phyloP scores from a whole-genome alignment of 345 rosid genomes.

The Acer saccharum region DNA sequence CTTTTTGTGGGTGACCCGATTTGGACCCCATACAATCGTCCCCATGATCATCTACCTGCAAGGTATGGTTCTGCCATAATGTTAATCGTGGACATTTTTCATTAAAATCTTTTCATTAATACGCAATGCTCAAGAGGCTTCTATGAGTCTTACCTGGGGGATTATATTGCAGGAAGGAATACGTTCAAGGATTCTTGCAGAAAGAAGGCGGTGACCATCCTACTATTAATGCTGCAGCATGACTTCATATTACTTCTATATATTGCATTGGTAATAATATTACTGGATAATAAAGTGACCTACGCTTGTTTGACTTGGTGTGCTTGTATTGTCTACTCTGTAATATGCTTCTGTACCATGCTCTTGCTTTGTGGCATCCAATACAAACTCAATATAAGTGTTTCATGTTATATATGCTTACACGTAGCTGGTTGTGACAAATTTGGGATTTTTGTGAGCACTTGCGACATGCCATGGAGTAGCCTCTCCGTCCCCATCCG shows the following conservation, averaged over 20 bases:
- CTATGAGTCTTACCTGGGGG: conserved; percentile 9
- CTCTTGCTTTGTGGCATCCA: conserved; percentile 3
- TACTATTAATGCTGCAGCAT: conserved; percentile 56
- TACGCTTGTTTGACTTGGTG: background rate
- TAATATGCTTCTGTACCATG: background rate
- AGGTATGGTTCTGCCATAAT: conserved; percentile 4
- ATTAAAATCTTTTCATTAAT: background rate
- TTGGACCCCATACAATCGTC: too few species aligned
- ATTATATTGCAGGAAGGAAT: conserved; percentile 66
- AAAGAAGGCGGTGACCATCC: conserved; percentile 30
- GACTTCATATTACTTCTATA: background rate
- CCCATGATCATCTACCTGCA: too few species aligned
- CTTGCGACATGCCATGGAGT: background rate
- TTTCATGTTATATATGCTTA: background rate
- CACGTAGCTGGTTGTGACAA: background rate
- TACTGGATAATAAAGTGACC: conserved; percentile 4
- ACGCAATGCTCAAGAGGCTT: background rate
- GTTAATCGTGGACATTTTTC: background rate
- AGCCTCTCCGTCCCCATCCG: background rate
- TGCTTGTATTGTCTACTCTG: background rate
- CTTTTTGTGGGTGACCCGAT: too few species aligned
- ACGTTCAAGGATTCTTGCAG: conserved; percentile 53
- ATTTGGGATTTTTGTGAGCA: background rate
- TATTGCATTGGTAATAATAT: background rate
- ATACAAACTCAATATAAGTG: background rate